These are phyloP conservation scores for Aspergillus tamarii DNA, from an alignment of 2,329 filamentous ascomycete genomes.

Conservation along the genomic window DNA sequence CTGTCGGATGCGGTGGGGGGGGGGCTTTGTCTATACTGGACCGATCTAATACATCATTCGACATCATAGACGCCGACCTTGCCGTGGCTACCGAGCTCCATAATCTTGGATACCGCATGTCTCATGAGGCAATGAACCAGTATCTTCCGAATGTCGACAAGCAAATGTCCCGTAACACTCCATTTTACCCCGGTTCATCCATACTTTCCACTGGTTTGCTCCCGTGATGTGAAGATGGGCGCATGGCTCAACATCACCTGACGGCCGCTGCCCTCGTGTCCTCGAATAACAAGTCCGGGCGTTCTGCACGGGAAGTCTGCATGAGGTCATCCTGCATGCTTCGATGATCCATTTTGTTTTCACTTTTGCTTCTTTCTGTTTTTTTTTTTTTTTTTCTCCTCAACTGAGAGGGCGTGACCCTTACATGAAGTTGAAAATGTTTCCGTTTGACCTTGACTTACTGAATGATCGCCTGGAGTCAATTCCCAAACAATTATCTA, in stretches of 20 bases:
- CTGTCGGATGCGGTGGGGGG: neutral
- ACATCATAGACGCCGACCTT: conserved; percentile 12
- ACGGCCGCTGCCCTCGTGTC: conserved; percentile 8
- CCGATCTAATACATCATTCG: conserved; percentile 14
- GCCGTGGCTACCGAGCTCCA: conserved; percentile 5
- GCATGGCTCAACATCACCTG: conserved; percentile 7
- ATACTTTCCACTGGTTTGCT: neutral
- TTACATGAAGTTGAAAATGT: conserved; percentile 1
- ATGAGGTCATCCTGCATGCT: conserved; percentile 16
- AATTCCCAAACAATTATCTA: neutral
- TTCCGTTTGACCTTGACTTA: neutral
- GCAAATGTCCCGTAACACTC: neutral
- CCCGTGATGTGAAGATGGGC: neutral
- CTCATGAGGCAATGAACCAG: neutral
- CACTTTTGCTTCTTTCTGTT: neutral
- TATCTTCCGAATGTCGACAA: neutral
- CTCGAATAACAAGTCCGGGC: conserved; percentile 8
- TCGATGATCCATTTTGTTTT: neutral
- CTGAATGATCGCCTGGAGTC: neutral
- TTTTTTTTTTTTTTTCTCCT: neutral
- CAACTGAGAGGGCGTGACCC: neutral
- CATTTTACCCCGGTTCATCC: neutral
- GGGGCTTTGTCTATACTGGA: neutral
- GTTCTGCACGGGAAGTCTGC: neutral
- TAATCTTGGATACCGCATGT: neutral